Evolutionary conservation across 2,329 filamentous ascomycete genomes (phyloP).

Genomic region (Penicillium sp.): DNA sequence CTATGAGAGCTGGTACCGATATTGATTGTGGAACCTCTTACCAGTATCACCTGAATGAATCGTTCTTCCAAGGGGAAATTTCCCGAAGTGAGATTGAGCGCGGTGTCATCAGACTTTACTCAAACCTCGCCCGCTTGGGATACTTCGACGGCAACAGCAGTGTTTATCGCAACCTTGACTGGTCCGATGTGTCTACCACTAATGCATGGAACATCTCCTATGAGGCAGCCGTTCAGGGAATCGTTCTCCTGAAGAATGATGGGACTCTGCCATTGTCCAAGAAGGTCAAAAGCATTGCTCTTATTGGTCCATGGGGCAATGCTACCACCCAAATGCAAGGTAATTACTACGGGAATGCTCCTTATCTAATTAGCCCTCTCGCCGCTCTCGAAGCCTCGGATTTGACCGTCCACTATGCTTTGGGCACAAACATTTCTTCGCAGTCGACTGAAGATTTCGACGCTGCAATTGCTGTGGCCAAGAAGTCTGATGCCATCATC

Average conservation of each 20-base stretch:
- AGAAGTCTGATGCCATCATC: slow-evolving; percentile 39
- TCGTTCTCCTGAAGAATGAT: slow-evolving; percentile 56
- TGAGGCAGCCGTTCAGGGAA: slow-evolving; percentile 51
- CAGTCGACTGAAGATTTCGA: slow-evolving; percentile 33
- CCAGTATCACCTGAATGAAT: slow-evolving; percentile 46
- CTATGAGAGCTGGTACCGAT: slow-evolving; percentile 55
- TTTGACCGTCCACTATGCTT: slow-evolving; percentile 48
- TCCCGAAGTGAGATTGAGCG: slow-evolving; percentile 49
- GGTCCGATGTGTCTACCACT: slow-evolving; percentile 57
- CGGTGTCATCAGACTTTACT: slow-evolving; percentile 51
- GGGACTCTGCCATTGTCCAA: slow-evolving; percentile 47
- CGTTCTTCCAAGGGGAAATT: slow-evolving; percentile 46
- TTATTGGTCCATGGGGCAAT: slow-evolving; percentile 62
- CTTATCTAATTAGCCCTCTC: slow-evolving; percentile 56
- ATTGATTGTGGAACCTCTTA: slow-evolving; percentile 55
- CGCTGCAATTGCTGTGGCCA: slow-evolving; percentile 34
- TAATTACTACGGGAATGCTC: slow-evolving; percentile 57
- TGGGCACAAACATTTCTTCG: slow-evolving; percentile 36
- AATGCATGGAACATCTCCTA: slow-evolving; percentile 57
- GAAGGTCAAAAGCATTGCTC: slow-evolving; percentile 46
- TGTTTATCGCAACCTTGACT: slow-evolving; percentile 54
- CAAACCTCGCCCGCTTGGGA: slow-evolving; percentile 50
- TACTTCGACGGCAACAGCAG: slow-evolving; percentile 52
- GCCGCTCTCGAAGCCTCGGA: slow-evolving; percentile 52
- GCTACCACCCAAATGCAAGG: slow-evolving; percentile 59